These are phyloP conservation scores for Citrullus amarus DNA, from an alignment of 306 rosid species.

Conservation along the genomic window DNA sequence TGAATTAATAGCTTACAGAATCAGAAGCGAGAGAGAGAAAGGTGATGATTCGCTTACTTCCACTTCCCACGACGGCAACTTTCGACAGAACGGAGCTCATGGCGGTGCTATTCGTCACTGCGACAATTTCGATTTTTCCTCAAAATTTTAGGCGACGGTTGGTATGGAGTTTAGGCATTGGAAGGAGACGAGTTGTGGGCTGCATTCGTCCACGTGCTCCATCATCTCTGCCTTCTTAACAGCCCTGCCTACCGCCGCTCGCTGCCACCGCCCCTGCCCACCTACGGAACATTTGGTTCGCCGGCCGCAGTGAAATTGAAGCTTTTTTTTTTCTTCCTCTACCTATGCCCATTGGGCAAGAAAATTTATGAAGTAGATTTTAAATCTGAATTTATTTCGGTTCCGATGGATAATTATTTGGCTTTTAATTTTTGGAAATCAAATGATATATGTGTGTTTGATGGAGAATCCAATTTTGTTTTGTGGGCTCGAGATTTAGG, in stretches of 20 bases:
- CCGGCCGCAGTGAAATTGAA: not conserved
- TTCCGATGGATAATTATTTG: too few species aligned
- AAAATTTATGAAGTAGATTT: too few species aligned
- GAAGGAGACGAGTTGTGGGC: not conserved
- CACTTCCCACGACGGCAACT: constrained; percentile 74
- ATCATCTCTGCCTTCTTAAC: not conserved
- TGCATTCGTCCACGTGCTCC: not conserved
- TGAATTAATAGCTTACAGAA: not conserved
- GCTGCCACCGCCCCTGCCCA: not conserved
- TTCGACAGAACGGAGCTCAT: constrained; percentile 37
- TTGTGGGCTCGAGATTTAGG: too few species aligned
- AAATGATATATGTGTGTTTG: too few species aligned
- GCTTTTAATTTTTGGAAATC: too few species aligned
- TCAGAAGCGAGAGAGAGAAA: not conserved
- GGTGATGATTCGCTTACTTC: constrained; percentile 34
- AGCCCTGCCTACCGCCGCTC: not conserved
- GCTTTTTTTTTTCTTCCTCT: too few species aligned
- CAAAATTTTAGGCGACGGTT: not conserved
- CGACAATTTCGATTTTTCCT: not conserved
- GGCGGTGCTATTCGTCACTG: not conserved
- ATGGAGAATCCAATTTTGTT: too few species aligned
- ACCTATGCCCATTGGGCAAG: too few species aligned
- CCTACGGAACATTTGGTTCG: not conserved
- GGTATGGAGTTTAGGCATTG: not conserved
- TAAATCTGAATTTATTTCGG: too few species aligned